These are phyloP conservation scores for Cercophora samala DNA, from an alignment of 495 filamentous ascomycete species.

Conservation along the genomic window DNA sequence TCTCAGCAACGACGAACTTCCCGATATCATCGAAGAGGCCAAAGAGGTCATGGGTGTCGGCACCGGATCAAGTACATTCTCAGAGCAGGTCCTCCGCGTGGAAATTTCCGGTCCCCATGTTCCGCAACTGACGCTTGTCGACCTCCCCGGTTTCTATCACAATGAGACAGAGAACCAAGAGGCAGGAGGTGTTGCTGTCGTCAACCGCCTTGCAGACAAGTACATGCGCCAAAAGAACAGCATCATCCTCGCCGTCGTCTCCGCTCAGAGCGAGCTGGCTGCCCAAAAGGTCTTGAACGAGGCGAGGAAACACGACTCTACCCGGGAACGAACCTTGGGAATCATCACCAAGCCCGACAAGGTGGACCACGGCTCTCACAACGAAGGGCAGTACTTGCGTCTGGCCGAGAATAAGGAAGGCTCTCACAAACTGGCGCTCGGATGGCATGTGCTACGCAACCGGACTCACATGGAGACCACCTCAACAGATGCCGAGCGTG, in stretches of 20 bases:
- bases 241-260: constrained; percentile 58
- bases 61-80: constrained; percentile 38
- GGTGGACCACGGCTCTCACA: not conserved
- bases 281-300: constrained; percentile 49
- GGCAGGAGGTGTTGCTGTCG: constrained; percentile 43
- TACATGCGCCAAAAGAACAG: constrained; percentile 58
- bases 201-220: constrained; percentile 49
- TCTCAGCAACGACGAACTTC: constrained; percentile 39
- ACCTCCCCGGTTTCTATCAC: constrained; percentile 61
- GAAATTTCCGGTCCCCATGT: constrained; percentile 58
- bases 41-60: constrained; percentile 39
- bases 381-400: constrained; percentile 18
- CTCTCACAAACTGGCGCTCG: constrained; percentile 21
- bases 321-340: constrained; percentile 52
- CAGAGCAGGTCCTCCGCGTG: constrained; percentile 61
- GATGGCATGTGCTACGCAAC: constrained; percentile 69
- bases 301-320: constrained; percentile 42
- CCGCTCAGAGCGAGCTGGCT: constrained; percentile 49
- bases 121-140: constrained; percentile 63
- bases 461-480: constrained; percentile 44
- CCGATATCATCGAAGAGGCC: constrained; percentile 44
- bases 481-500: constrained; percentile 28
- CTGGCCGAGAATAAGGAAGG: constrained; percentile 20
- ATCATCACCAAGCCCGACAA: constrained; percentile 45
- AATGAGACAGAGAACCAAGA: constrained; percentile 43